Conservation (phyloP, 495 filamentous ascomycete genomes). For the Alectoria sarmentosa region DNA sequence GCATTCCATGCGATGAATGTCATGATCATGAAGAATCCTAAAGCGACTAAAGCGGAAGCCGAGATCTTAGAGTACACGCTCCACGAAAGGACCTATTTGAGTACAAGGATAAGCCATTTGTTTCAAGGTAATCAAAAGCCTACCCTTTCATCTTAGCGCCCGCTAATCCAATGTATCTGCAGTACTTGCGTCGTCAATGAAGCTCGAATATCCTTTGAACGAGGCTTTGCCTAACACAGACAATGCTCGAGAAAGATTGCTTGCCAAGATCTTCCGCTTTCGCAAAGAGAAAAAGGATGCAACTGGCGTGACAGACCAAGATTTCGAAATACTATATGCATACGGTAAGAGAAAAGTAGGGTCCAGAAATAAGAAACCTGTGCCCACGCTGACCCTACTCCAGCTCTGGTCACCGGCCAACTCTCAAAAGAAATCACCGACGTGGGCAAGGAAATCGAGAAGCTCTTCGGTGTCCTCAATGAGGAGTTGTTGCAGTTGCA, state of each 20-base stretch:
- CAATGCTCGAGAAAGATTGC: constrained; percentile 69
- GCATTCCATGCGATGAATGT: constrained; percentile 94
- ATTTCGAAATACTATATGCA: constrained; percentile 66
- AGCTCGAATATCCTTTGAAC: constrained; percentile 86
- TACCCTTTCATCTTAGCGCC: neutral
- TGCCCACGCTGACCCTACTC: neutral
- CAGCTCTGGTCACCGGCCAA: constrained; percentile 44
- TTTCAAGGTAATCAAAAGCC: constrained; percentile 57
- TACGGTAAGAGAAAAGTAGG: constrained; percentile 45
- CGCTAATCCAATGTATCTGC: constrained; percentile 23
- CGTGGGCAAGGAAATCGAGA: constrained; percentile 44
- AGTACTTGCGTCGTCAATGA: constrained; percentile 88
- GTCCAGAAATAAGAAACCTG: no score
- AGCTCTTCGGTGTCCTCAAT: constrained; percentile 64
- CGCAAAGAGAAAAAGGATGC: constrained; percentile 56
- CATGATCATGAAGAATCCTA: constrained; percentile 73
- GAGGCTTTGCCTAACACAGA: constrained; percentile 78
- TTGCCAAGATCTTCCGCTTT: constrained; percentile 87
- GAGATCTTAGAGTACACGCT: constrained; percentile 71
- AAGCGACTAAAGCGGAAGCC: constrained; percentile 70
- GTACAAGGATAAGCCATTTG: constrained; percentile 82
- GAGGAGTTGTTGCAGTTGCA: constrained; percentile 68
- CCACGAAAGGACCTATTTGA: constrained; percentile 70
- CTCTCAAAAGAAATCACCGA: constrained; percentile 44
- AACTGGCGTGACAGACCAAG: constrained; percentile 52